phyloP scores from a whole-genome alignment of 306 rosid genomes.

The Glycine latifolia region DNA sequence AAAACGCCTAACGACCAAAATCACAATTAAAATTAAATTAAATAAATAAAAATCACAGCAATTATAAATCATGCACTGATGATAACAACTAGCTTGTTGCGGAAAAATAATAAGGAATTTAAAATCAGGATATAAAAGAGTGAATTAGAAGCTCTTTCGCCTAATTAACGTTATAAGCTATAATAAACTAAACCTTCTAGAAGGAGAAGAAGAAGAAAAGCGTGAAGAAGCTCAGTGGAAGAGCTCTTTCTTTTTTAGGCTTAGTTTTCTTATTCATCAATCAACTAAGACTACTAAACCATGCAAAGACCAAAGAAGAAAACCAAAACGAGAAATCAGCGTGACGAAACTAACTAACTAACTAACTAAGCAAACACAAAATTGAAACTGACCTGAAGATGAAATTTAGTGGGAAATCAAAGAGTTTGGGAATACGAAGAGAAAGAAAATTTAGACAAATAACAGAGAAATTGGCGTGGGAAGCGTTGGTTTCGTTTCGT shows the following conservation, averaged over 20 bases:
- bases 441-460: background rate
- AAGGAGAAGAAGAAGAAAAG: background rate
- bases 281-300: slow-evolving; percentile 15
- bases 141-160: background rate
- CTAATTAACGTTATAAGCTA: background rate
- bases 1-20: background rate
- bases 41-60: slow-evolving; percentile 16
- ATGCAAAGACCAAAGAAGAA: background rate
- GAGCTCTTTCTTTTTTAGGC: background rate
- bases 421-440: background rate
- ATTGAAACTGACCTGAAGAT: slow-evolving; percentile 51
- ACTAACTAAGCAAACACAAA: background rate
- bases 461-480: background rate
- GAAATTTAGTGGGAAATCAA: slow-evolving; percentile 15
- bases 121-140: background rate
- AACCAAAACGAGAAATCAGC: slow-evolving; percentile 23
- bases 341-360: background rate
- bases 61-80: background rate
- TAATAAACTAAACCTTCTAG: background rate
- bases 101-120: background rate
- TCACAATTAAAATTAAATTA: background rate
- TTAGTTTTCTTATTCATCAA: slow-evolving; percentile 6
- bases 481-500: background rate
- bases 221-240: background rate
- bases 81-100: slow-evolving; percentile 13